phyloP scores from a whole-genome alignment of 2,329 filamentous ascomycete species.

The Leptographium galeiforme region DNA sequence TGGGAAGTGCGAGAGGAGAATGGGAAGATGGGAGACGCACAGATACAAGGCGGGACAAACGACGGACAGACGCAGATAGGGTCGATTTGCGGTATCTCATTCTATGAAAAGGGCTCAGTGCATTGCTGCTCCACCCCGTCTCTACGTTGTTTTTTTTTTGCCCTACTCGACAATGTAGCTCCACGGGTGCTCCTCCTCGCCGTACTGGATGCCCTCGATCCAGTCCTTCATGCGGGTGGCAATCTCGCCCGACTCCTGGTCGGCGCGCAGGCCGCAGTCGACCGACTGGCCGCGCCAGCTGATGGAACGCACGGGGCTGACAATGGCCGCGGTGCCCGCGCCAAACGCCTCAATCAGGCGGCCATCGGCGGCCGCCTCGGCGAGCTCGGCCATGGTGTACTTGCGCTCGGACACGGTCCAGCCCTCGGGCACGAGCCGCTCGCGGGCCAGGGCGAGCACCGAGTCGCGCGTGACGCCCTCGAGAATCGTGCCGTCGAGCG shows the following conservation, averaged over 20 bases:
- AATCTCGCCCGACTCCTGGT: constrained; percentile 78
- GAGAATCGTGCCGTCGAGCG: constrained; percentile 90
- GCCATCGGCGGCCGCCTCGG: constrained; percentile 70
- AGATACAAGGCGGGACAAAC: no score
- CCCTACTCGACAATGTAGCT: constrained; percentile 39
- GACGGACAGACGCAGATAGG: no score
- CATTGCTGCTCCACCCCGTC: neutral
- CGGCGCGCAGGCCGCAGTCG: constrained; percentile 66
- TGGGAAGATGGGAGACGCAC: neutral
- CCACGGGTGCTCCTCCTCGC: constrained; percentile 85
- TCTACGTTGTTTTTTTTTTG: neutral
- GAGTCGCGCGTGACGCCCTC: constrained; percentile 92
- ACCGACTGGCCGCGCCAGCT: constrained; percentile 75
- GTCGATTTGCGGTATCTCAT: no score
- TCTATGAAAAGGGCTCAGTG: neutral
- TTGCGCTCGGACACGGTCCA: constrained; percentile 85
- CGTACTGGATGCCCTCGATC: constrained; percentile 94
- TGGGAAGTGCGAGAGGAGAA: neutral
- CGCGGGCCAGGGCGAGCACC: constrained; percentile 70
- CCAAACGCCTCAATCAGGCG: constrained; percentile 88
- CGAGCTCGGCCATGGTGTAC: constrained; percentile 78
- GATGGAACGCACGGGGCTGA: constrained; percentile 80
- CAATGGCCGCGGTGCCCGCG: constrained; percentile 84
- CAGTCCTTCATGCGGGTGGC: constrained; percentile 83
- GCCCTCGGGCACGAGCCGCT: constrained; percentile 70